A percentile compares a stretch with the other conserved stretches of the same genome.
phyloP scores from a whole-genome alignment of 345 rosid species.

The Acer yangbiense region DNA sequence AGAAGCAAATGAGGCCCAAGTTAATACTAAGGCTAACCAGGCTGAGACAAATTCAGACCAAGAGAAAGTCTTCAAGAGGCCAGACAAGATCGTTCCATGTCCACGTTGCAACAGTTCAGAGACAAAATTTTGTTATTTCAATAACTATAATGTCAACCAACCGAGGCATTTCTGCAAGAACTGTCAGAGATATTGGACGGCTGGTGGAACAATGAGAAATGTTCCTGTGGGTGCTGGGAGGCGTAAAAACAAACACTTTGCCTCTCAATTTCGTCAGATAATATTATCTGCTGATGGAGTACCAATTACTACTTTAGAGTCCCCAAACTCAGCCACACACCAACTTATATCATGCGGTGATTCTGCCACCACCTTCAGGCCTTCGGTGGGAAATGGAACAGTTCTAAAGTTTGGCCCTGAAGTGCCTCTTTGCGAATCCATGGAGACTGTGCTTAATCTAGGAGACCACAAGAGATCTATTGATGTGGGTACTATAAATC shows the following conservation, averaged over 20 bases:
- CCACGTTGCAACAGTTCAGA: conserved; percentile 80
- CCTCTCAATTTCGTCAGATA: conserved; percentile 61
- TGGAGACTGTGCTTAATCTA: conserved; percentile 54
- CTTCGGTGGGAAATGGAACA: conserved; percentile 44
- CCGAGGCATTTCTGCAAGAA: conserved; percentile 85
- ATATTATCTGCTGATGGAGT: conserved; percentile 53
- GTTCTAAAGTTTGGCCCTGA: conserved; percentile 64
- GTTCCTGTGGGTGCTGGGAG: conserved; percentile 83
- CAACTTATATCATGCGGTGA: conserved; percentile 37
- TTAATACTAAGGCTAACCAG: conserved; percentile 28
- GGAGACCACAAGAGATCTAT: conserved; percentile 44
- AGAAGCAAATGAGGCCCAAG: conserved; percentile 24
- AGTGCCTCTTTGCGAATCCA: conserved; percentile 55
- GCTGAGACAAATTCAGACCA: conserved; percentile 31
- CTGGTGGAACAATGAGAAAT: conserved; percentile 81
- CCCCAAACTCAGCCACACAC: conserved; percentile 38
- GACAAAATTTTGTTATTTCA: conserved; percentile 80
- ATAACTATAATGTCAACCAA: conserved; percentile 80
- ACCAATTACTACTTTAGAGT: conserved; percentile 41
- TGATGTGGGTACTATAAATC: conserved; percentile 32
- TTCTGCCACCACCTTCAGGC: conserved; percentile 32
- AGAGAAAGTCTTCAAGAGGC: conserved; percentile 59
- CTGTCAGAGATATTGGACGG: conserved; percentile 89
- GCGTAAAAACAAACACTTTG: conserved; percentile 69
- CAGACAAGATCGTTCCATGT: conserved; percentile 72